These are phyloP conservation scores for Lachancea quebecensis DNA, from an alignment of 805 yeast genomes.

Conservation along the genomic window DNA sequence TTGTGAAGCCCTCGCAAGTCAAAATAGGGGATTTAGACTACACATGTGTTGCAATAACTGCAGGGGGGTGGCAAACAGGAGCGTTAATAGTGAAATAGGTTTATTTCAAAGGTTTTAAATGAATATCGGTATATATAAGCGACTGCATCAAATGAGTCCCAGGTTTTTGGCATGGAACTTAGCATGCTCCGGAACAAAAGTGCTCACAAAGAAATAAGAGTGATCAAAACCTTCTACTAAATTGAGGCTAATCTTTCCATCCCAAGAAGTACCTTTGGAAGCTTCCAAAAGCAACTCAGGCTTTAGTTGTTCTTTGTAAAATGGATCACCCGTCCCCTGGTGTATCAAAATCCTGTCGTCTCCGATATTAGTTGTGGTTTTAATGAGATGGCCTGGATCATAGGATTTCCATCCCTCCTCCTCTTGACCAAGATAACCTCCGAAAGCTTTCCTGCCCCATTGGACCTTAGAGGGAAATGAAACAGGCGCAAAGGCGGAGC, in stretches of 20 bases:
- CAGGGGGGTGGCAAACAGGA: constrained; percentile 78
- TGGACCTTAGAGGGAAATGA: constrained; percentile 67
- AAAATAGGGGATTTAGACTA: constrained; percentile 31
- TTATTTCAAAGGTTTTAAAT: neutral
- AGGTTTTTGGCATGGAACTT: constrained; percentile 72
- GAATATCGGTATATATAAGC: neutral
- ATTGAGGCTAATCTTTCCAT: constrained; percentile 51
- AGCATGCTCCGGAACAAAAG: constrained; percentile 78
- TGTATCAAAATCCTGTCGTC: constrained; percentile 67
- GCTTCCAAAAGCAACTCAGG: constrained; percentile 65
- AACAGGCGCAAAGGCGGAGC: constrained; percentile 88
- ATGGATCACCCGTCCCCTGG: constrained; percentile 74
- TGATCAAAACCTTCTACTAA: constrained; percentile 85
- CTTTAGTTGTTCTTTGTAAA: constrained; percentile 59
- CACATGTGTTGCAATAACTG: constrained; percentile 53
- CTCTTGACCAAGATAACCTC: constrained; percentile 63
- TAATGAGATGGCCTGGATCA: constrained; percentile 78
- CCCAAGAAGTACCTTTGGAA: constrained; percentile 49
- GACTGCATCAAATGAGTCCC: constrained; percentile 25
- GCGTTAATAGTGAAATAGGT: constrained; percentile 40
- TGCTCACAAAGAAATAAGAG: constrained; percentile 75
- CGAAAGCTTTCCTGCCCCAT: constrained; percentile 87
- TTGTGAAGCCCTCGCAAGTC: constrained; percentile 39
- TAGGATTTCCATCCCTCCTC: constrained; percentile 54
- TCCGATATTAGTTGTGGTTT: constrained; percentile 40